A percentile compares a stretch with the other conserved stretches of the same genome.
phyloP scores from a whole-genome alignment of 2,329 filamentous ascomycete species.

The Sphaerostilbella broomeana region DNA sequence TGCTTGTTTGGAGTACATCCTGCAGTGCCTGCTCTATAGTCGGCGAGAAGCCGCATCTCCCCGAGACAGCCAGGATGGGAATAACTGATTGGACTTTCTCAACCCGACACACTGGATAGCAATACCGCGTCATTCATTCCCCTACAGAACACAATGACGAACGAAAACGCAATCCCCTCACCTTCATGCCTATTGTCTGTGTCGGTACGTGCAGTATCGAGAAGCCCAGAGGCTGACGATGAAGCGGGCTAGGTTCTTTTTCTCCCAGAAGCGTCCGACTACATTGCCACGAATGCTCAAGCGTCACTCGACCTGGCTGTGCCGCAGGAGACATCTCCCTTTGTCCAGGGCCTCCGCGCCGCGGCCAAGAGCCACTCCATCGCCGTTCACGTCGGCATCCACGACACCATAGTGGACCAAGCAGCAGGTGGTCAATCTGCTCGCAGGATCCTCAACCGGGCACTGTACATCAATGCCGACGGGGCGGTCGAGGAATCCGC shows the following conservation, averaged over 20 bases:
- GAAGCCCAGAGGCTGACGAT: conserved; percentile 8
- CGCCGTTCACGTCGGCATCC: conserved; percentile 80
- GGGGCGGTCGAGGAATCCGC: conserved; percentile 36
- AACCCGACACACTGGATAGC: too few relatives aligned
- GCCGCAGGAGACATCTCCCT: conserved; percentile 58
- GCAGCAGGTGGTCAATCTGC: conserved; percentile 11
- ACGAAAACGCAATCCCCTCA: too few relatives aligned
- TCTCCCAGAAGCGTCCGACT: conserved; percentile 86
- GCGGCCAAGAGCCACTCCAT: conserved; percentile 59
- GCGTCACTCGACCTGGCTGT: conserved; percentile 66
- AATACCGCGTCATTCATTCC: too few relatives aligned
- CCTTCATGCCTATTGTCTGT: too few relatives aligned
- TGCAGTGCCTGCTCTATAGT: too few relatives aligned
- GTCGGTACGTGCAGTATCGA: too few relatives aligned
- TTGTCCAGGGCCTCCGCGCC: conserved; percentile 67
- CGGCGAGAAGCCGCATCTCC: too few relatives aligned
- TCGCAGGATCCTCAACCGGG: conserved; percentile 42
- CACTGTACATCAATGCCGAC: conserved; percentile 42
- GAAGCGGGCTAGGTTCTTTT: conserved; percentile 59
- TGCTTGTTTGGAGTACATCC: too few relatives aligned
- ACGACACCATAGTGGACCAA: conserved; percentile 50
- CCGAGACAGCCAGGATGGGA: too few relatives aligned
- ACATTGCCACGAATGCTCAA: conserved; percentile 64
- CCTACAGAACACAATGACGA: too few relatives aligned
- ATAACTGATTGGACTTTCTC: too few relatives aligned